phyloP scores from a whole-genome alignment of 129 eudicot species.

The Sambucus nigra region DNA sequence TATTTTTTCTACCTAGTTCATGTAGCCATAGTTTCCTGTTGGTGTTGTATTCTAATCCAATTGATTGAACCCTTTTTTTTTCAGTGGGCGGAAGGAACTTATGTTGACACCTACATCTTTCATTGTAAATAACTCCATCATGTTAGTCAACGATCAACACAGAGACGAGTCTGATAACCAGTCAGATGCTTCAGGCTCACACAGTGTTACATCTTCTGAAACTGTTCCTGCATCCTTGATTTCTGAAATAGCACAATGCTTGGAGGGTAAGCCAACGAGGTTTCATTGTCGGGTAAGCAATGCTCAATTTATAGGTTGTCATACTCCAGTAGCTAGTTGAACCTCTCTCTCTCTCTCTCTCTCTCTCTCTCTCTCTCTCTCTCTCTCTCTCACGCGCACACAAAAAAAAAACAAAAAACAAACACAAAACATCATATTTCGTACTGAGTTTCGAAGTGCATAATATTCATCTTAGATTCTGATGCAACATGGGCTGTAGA shows the following conservation, averaged over 20 bases:
- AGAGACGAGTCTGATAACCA: constrained; percentile 12
- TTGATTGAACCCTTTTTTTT: not conserved
- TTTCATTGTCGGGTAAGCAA: constrained; percentile 60
- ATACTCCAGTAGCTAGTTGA: not conserved
- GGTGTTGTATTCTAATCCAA: not conserved
- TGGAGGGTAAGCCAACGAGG: too few species aligned
- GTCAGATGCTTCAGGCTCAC: constrained; percentile 21
- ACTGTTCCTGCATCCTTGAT: constrained; percentile 34
- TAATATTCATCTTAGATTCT: not conserved
- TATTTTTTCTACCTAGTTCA: too few species aligned
- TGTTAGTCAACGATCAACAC: constrained; percentile 9
- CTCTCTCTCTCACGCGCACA: too few species aligned
- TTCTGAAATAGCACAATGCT: too few species aligned
- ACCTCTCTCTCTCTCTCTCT: not conserved
- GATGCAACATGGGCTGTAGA: too few species aligned
- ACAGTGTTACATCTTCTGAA: constrained; percentile 8
- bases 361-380: too few species aligned
- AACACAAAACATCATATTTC: not conserved
- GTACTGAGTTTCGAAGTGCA: not conserved
- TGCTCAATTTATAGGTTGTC: not conserved
- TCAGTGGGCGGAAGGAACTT: constrained; percentile 41
- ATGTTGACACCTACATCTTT: constrained; percentile 65
- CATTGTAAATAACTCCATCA: constrained; percentile 44
- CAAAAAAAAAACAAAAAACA: too few species aligned
- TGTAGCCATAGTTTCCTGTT: too few species aligned